phyloP scores from a whole-genome alignment of 2,329 filamentous ascomycete genomes.

The Fusarium devonianum region DNA sequence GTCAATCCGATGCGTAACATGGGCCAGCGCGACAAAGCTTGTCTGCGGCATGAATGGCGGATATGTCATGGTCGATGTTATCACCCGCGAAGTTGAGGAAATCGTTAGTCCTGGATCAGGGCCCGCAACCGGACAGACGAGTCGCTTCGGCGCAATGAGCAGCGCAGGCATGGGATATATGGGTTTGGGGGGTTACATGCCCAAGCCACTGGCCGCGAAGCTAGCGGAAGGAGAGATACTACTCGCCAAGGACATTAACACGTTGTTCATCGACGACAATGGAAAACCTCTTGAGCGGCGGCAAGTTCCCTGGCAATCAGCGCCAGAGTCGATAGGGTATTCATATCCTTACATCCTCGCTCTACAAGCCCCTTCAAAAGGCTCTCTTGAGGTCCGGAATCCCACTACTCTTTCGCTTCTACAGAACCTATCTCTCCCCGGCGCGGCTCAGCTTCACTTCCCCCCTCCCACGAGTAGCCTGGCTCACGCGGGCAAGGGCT shows the following conservation, averaged over 20 bases:
- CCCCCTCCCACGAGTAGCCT: conserved; percentile 91
- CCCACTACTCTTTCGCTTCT: conserved; percentile 89
- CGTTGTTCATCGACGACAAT: conserved; percentile 84
- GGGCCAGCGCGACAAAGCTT: conserved; percentile 86
- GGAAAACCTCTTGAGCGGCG: conserved; percentile 83
- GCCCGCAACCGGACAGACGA: conserved; percentile 68
- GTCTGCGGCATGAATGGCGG: conserved; percentile 91
- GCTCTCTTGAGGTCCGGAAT: conserved; percentile 87
- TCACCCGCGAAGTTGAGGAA: conserved; percentile 76
- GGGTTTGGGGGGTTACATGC: conserved; percentile 89
- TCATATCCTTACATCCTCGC: conserved; percentile 96
- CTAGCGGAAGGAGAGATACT: conserved; percentile 85
- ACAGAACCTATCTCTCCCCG: conserved; percentile 83
- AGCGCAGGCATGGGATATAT: conserved; percentile 95
- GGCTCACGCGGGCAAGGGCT: conserved; percentile 95
- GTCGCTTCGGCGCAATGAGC: conserved; percentile 82
- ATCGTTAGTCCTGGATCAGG: conserved; percentile 79
- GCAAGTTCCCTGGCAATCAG: conserved; percentile 89
- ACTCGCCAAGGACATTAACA: conserved; percentile 97
- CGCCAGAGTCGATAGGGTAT: conserved; percentile 91
- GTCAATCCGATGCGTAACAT: conserved; percentile 86
- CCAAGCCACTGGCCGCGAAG: conserved; percentile 85
- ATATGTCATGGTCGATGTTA: conserved; percentile 87
- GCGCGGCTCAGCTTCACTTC: conserved; percentile 85
- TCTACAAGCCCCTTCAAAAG: conserved; percentile 82